Evolutionary conservation across 2,329 filamentous ascomycete species (phyloP).

Genomic region (Huntiella omanensis): DNA sequence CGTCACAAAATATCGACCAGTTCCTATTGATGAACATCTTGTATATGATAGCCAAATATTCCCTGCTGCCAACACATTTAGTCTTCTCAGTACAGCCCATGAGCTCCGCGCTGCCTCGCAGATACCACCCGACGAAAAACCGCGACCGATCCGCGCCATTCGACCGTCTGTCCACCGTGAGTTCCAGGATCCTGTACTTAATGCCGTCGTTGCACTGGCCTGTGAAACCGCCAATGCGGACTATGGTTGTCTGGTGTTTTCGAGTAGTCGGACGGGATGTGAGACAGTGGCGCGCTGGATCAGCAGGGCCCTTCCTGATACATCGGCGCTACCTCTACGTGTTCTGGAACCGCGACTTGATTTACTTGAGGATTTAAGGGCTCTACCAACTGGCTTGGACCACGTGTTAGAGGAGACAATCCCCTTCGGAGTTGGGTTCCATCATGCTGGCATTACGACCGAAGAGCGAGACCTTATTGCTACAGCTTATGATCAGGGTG

Average conservation of each 20-base stretch:
- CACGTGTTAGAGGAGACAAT: conserved; percentile 44
- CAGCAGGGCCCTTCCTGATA: conserved; percentile 42
- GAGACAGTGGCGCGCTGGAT: conserved; percentile 52
- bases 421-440: conserved; percentile 51
- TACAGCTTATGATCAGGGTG: conserved; percentile 48
- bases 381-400: conserved; percentile 47
- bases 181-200: conserved; percentile 44
- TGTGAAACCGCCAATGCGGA: conserved; percentile 49
- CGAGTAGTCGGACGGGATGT: conserved; percentile 46
- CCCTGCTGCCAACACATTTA: conserved; percentile 34
- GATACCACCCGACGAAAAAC: conserved; percentile 14
- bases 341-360: conserved; percentile 42
- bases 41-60: conserved; percentile 55
- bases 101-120: conserved; percentile 25
- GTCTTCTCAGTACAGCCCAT: conserved; percentile 36
- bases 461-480: conserved; percentile 59
- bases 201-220: conserved; percentile 51
- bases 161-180: conserved; percentile 39
- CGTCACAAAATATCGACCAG: conserved; percentile 51
- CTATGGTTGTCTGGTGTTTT: conserved; percentile 56
- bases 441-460: conserved; percentile 54
- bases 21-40: conserved; percentile 59
- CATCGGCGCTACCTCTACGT: conserved; percentile 25
- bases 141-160: conserved; percentile 26
- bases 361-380: conserved; percentile 46